Conservation (phyloP, 176 grass and related monocot species). For the Aegilops sharonensis region DNA sequence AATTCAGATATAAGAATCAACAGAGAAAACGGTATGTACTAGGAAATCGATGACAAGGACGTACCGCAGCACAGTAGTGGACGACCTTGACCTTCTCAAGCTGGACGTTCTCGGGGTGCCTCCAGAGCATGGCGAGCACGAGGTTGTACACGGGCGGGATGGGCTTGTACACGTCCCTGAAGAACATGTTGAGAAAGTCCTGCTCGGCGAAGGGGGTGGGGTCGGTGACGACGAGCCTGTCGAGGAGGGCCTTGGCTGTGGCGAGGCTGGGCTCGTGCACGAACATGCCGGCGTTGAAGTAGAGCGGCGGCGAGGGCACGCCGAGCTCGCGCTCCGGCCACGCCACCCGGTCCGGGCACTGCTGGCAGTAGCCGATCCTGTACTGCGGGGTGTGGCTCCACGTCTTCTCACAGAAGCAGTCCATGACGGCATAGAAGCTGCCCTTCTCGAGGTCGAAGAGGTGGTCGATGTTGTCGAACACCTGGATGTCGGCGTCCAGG, state of each 20-base stretch:
- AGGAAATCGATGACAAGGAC: not conserved
- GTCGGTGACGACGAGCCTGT: constrained; percentile 25
- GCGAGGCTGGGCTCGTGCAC: constrained; percentile 52
- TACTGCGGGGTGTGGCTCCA: constrained; percentile 73
- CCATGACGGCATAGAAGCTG: constrained; percentile 59
- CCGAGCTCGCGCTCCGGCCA: constrained; percentile 47
- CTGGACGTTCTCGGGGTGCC: constrained; percentile 59
- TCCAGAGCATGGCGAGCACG: constrained; percentile 75
- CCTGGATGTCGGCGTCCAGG: constrained; percentile 68
- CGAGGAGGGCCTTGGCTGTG: constrained; percentile 41
- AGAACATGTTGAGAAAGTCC: constrained; percentile 78
- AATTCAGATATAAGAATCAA: no score
- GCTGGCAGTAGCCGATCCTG: constrained; percentile 68
- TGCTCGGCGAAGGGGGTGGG: constrained; percentile 66
- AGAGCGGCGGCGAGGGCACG: constrained; percentile 50
- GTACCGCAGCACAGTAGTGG: constrained; percentile 76
- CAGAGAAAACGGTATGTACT: no score
- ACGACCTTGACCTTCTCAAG: constrained; percentile 66
- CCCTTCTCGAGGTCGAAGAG: constrained; percentile 46
- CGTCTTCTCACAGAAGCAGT: constrained; percentile 85
- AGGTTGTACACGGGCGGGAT: constrained; percentile 67
- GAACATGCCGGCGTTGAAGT: constrained; percentile 89
- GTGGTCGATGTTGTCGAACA: constrained; percentile 61
- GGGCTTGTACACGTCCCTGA: constrained; percentile 52
- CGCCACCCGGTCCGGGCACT: constrained; percentile 45